phyloP scores from a whole-genome alignment of 768 basidiomycete genomes.

The Cystobasidium onofrii region DNA sequence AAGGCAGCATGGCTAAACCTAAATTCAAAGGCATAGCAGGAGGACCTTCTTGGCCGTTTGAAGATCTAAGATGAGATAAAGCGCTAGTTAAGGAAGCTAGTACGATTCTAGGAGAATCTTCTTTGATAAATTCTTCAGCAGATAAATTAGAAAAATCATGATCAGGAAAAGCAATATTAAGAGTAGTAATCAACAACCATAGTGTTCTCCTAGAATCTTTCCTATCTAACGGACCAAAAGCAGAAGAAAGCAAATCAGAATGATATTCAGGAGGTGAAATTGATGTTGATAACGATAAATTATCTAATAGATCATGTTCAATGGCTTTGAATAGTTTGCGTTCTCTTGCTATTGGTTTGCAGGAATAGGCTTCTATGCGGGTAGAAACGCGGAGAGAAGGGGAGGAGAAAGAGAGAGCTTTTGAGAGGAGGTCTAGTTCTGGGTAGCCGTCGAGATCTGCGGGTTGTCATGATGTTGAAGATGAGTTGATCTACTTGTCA shows the following conservation, averaged over 20 bases:
- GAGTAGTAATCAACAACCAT: conserved; percentile 88
- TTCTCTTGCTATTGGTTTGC: conserved; percentile 95
- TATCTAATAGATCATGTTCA: conserved; percentile 75
- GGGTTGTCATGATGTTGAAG: not conserved
- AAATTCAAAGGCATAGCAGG: conserved; percentile 38
- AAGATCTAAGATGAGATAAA: conserved; percentile 53
- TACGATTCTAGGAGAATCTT: conserved; percentile 57
- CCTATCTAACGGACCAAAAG: conserved; percentile 84
- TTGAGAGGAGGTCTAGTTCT: conserved; percentile 42
- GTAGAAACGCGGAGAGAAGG: conserved; percentile 30
- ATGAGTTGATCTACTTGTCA: too few species aligned
- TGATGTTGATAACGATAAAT: conserved; percentile 54
- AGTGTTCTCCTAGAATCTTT: conserved; percentile 77
- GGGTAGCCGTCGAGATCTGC: conserved; percentile 37
- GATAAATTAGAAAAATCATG: conserved; percentile 90
- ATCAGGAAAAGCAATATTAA: conserved; percentile 96
- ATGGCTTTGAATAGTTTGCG: conserved; percentile 89
- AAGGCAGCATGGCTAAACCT: not conserved
- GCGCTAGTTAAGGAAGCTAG: conserved; percentile 78
- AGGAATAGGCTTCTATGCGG: conserved; percentile 68
- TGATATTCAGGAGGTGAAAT: conserved; percentile 66
- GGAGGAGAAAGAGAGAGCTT: conserved; percentile 38
- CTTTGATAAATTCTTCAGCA: conserved; percentile 78
- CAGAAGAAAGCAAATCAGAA: conserved; percentile 63
- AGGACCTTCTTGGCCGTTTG: not conserved